A percentile compares a stretch with the other conserved stretches of the same genome.
Evolutionary conservation across 2,329 filamentous ascomycete species (phyloP).

Genomic region (Claviceps africana): DNA sequence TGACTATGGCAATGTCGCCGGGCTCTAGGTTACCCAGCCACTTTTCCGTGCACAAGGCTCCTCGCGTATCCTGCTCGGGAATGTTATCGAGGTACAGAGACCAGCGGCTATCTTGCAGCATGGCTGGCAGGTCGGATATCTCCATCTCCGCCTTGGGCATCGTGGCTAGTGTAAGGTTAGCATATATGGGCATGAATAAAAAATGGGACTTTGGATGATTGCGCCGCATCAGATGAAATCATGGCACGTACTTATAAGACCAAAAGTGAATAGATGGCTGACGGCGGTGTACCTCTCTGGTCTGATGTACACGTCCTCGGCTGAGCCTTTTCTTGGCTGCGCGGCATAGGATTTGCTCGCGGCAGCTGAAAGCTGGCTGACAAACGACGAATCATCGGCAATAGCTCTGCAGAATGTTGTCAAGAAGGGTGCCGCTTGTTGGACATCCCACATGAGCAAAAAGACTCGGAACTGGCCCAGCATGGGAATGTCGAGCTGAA

Average conservation of each 20-base stretch:
- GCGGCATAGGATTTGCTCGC: constrained; percentile 48
- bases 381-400: constrained; percentile 34
- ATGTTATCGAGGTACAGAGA: constrained; percentile 59
- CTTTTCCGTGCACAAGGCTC: constrained; percentile 46
- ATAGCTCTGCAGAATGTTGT: constrained; percentile 43
- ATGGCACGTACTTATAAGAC: constrained; percentile 44
- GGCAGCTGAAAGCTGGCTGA: constrained; percentile 43
- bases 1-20: constrained; percentile 47
- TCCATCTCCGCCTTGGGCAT: constrained; percentile 51
- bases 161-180: constrained; percentile 35
- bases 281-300: constrained; percentile 55
- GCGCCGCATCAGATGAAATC: constrained; percentile 8
- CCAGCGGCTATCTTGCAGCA: constrained; percentile 53
- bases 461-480: constrained; percentile 66
- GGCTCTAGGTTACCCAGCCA: constrained; percentile 49
- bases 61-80: constrained; percentile 38
- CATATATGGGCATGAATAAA: too few species aligned
- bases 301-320: constrained; percentile 51
- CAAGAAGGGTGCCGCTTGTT: constrained; percentile 42
- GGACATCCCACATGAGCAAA: constrained; percentile 52
- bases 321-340: constrained; percentile 41
- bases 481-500: constrained; percentile 66
- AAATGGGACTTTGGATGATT: neutral
- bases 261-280: constrained; percentile 56
- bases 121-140: constrained; percentile 46